Evolutionary conservation across 208 protist genomes (phyloP).

Genomic region (Wallacemonas sp.): DNA sequence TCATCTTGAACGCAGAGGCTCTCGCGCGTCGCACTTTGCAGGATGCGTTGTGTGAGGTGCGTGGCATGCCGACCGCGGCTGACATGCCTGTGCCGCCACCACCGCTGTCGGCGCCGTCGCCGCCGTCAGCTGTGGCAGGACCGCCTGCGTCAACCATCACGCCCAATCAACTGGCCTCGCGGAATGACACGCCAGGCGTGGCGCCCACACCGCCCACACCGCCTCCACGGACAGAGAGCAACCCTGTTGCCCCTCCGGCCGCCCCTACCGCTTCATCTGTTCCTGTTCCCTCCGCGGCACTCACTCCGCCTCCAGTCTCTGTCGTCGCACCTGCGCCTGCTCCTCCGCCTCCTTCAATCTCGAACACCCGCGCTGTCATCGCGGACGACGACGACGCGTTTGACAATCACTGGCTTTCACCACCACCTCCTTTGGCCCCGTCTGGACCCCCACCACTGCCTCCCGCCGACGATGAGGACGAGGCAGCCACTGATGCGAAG

Average conservation of each 20-base stretch:
- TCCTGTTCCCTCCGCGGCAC: neutral
- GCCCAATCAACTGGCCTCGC: neutral
- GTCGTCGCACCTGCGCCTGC: neutral
- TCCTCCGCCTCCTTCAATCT: neutral
- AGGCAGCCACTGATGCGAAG: too few relatives aligned
- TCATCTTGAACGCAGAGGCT: constrained; percentile 29
- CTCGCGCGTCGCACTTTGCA: constrained; percentile 17
- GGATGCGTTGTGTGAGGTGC: constrained; percentile 8
- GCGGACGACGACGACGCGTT: constrained; percentile 4
- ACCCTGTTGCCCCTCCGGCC: neutral
- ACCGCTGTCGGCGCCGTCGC: neutral
- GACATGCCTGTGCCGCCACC: neutral
- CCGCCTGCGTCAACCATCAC: neutral
- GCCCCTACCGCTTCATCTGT: neutral
- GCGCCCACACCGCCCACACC: constrained; percentile 1
- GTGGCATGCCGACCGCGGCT: neutral
- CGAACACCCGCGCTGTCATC: neutral
- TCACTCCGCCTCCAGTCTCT: neutral
- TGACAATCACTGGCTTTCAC: neutral
- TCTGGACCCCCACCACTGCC: constrained; percentile 21
- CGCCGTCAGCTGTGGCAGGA: neutral
- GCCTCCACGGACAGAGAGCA: neutral
- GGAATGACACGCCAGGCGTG: neutral
- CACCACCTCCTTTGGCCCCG: neutral
- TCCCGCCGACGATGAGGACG: constrained; percentile 12